Conservation (phyloP, 116 monocot genomes). For the Papilionanthe hybrid region DNA sequence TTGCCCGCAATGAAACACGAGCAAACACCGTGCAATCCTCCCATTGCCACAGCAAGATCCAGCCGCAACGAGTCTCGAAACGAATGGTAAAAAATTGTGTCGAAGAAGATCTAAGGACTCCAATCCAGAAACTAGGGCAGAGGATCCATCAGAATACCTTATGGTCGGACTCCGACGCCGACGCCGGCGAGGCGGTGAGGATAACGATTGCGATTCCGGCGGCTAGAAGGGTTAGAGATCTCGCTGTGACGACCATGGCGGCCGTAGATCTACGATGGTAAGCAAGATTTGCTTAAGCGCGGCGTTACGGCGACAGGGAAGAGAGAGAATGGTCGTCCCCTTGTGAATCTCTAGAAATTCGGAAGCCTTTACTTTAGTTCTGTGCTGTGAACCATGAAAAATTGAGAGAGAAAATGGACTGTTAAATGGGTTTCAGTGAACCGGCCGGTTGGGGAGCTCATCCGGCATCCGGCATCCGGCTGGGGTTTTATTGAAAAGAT, state of each 20-base stretch:
- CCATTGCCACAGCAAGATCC: neutral
- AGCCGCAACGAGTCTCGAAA: neutral
- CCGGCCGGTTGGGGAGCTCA: too few relatives aligned
- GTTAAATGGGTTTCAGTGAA: too few relatives aligned
- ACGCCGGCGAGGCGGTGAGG: slow-evolving; percentile 16
- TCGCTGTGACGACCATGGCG: slow-evolving; percentile 29
- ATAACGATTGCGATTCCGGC: slow-evolving; percentile 17
- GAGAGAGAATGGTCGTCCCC: neutral
- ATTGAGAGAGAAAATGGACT: too few relatives aligned
- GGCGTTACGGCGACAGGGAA: neutral
- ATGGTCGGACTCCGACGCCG: slow-evolving; percentile 68
- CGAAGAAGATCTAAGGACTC: neutral
- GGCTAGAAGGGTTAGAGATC: slow-evolving; percentile 9
- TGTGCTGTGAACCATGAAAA: too few relatives aligned
- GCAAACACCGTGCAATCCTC: neutral
- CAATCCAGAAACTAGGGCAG: neutral
- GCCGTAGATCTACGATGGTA: slow-evolving; percentile 15
- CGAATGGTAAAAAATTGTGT: neutral
- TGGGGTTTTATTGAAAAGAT: too few relatives aligned
- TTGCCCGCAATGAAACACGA: neutral
- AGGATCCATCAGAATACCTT: slow-evolving; percentile 34
- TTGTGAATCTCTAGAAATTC: neutral
- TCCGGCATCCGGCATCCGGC: too few relatives aligned
- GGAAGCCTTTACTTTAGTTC: neutral
- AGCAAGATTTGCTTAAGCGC: neutral